Evolutionary conservation across 129 eudicot genomes (phyloP).

Genomic region (Flaveria ramosissima): DNA sequence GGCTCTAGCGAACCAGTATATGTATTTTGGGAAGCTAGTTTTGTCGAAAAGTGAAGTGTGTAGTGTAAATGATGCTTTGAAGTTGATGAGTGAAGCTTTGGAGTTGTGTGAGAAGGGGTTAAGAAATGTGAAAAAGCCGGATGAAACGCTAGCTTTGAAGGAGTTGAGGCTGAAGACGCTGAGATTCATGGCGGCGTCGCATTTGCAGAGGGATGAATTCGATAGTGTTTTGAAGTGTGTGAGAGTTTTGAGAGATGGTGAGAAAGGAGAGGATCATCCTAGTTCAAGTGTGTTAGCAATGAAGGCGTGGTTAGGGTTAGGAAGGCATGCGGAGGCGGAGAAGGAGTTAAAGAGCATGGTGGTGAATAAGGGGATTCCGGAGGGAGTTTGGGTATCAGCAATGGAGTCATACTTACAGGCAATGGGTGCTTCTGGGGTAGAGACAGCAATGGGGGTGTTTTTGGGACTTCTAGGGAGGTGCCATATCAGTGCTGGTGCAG

Average conservation of each 20-base stretch:
- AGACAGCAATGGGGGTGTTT: slow-evolving; percentile 76
- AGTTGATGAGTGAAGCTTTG: slow-evolving; percentile 82
- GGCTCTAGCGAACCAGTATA: slow-evolving; percentile 66
- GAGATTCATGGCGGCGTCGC: slow-evolving; percentile 85
- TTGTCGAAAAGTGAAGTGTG: slow-evolving; percentile 46
- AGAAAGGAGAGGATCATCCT: slow-evolving; percentile 78
- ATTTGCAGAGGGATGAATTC: slow-evolving; percentile 84
- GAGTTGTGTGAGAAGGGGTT: slow-evolving; percentile 87
- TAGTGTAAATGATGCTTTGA: slow-evolving; percentile 64
- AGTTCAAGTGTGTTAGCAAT: slow-evolving; percentile 91
- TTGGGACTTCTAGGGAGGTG: slow-evolving; percentile 84
- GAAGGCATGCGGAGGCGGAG: slow-evolving; percentile 82
- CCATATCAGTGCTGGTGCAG: slow-evolving; percentile 74
- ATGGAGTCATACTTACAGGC: slow-evolving; percentile 89
- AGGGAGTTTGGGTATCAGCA: slow-evolving; percentile 91
- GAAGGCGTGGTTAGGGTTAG: slow-evolving; percentile 98
- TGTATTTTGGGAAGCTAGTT: slow-evolving; percentile 61
- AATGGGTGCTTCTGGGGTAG: slow-evolving; percentile 80
- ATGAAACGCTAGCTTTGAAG: slow-evolving; percentile 69
- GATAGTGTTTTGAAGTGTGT: slow-evolving; percentile 93
- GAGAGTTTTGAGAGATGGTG: slow-evolving; percentile 76
- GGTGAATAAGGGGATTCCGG: slow-evolving; percentile 80
- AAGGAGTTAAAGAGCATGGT: slow-evolving; percentile 90
- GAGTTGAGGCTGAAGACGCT: slow-evolving; percentile 67
- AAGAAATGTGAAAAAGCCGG: slow-evolving; percentile 64